Evolutionary conservation across 1,139 yeast species (phyloP).

Genomic region (Taiozyma sp.): DNA sequence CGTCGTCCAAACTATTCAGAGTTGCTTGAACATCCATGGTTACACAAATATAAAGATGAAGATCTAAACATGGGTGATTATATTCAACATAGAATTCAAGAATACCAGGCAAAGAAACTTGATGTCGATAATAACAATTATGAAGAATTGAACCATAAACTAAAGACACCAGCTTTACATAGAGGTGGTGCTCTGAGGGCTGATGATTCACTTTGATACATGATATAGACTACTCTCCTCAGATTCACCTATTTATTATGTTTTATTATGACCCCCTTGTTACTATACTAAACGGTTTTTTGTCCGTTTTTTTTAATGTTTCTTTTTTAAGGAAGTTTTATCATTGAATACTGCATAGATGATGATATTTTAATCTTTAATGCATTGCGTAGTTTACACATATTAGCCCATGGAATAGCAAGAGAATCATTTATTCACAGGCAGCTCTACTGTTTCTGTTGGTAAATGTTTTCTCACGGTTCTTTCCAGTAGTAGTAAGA

Average conservation of each 20-base stretch:
- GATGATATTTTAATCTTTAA: not conserved
- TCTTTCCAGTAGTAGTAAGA: not conserved
- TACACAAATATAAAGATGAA: slow-evolving; percentile 42
- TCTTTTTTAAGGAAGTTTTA: not conserved
- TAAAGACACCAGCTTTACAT: slow-evolving; percentile 25
- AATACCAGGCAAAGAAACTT: slow-evolving; percentile 26
- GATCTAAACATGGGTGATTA: slow-evolving; percentile 32
- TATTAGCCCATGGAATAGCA: too few relatives aligned
- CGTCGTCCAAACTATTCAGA: slow-evolving; percentile 78
- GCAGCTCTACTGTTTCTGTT: not conserved
- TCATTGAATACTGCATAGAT: not conserved
- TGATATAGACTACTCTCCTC: not conserved
- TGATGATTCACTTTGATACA: not conserved
- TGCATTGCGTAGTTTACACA: not conserved
- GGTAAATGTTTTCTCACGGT: not conserved
- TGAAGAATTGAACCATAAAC: slow-evolving; percentile 20
- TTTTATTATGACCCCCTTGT: not conserved
- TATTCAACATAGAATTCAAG: slow-evolving; percentile 30
- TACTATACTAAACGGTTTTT: too few relatives aligned
- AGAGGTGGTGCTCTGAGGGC: slow-evolving; percentile 21
- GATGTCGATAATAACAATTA: slow-evolving; percentile 21
- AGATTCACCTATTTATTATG: not conserved
- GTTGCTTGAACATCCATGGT: slow-evolving; percentile 80
- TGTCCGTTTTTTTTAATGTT: not conserved
- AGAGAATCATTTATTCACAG: not conserved